Base-by-base conservation (phyloP, 2,329 filamentous ascomycete genomes). In the Penicillium brevicompactum region DNA sequence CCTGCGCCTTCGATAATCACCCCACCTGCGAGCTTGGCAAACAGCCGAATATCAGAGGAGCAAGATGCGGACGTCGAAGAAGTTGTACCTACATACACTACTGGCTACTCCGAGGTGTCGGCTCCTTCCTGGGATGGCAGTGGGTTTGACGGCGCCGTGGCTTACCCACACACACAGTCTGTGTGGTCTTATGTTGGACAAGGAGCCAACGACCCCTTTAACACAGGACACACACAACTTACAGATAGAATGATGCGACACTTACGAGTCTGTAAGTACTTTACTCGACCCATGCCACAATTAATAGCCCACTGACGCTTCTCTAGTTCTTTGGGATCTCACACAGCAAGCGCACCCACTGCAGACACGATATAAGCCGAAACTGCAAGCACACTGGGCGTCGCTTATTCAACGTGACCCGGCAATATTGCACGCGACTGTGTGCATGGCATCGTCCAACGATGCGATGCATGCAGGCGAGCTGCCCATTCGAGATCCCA, bases 371-470 rank as follows among this genome's bases (percentile, higher is more conserved):
- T 73, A 70, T 54, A 68, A 68, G 6, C 64, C 67, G 2, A 71
- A 70, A 30, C 46, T 75, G 21, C 66, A 70, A 56, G 64, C 63
- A 5, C 73, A 75, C 55, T 75, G 72, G 72, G 64, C 66, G 8
- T 55, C 70, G 10, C 59, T 75, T 27, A 68, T 73, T 13, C 72
- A 68, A 52, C 65, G 65, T 4, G 71, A 72, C 41, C 73, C 73
- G 9, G 71, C 72, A 10, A 67, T 68, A 32, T 56, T 75, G 13
- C 71, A 74, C 52, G 71, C 72, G 7, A 66, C 63, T 46, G 75
- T 75, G 46, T 75, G 72, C 50, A 70, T 73, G 55, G 67, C 70
- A 3, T 67, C 71, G 7, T 73, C 73, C 10, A 74, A 74, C 53
- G 63, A 67, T 8, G 72, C 73, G 6, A 64, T 75, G 58, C 54